Evolutionary conservation across 2,329 filamentous ascomycete genomes (phyloP).

Genomic region (Huntiella abstrusa): DNA sequence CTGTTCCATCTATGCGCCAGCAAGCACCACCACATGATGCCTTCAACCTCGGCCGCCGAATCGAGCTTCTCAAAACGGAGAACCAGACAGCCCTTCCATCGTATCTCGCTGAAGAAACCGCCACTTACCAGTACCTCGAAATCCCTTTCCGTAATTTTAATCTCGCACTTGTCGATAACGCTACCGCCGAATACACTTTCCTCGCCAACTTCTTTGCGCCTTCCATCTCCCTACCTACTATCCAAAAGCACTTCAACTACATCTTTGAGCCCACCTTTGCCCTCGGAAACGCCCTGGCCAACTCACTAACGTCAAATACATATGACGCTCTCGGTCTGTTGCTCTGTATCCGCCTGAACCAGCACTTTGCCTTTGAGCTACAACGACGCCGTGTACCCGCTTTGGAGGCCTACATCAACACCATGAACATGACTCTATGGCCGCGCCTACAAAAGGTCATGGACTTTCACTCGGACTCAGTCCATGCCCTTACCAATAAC

Average conservation of each 20-base stretch:
- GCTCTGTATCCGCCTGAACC: slow-evolving; percentile 82
- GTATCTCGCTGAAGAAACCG: slow-evolving; percentile 80
- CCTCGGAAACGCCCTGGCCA: slow-evolving; percentile 62
- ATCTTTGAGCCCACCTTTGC: slow-evolving; percentile 81
- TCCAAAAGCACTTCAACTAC: slow-evolving; percentile 67
- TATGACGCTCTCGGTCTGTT: slow-evolving; percentile 75
- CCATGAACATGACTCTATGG: slow-evolving; percentile 90
- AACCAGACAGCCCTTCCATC: slow-evolving; percentile 65
- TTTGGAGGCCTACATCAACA: slow-evolving; percentile 82
- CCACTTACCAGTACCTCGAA: slow-evolving; percentile 70
- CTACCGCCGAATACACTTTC: slow-evolving; percentile 87
- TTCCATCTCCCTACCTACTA: slow-evolving; percentile 51
- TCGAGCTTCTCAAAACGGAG: slow-evolving; percentile 59
- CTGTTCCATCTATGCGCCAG: slow-evolving; percentile 19
- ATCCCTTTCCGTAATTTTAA: slow-evolving; percentile 89
- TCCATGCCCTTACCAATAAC: slow-evolving; percentile 42
- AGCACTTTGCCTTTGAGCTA: slow-evolving; percentile 83
- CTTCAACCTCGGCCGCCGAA: slow-evolving; percentile 71
- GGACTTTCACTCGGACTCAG: slow-evolving; percentile 77
- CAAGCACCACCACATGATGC: slow-evolving; percentile 56
- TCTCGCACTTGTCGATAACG: slow-evolving; percentile 80
- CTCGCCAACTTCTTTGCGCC: slow-evolving; percentile 77
- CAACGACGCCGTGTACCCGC: slow-evolving; percentile 81
- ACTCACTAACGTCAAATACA: slow-evolving; percentile 53
- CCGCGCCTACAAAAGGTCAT: slow-evolving; percentile 87